Base-by-base conservation (phyloP, 495 filamentous ascomycete genomes). In the Lepraria neglecta region DNA sequence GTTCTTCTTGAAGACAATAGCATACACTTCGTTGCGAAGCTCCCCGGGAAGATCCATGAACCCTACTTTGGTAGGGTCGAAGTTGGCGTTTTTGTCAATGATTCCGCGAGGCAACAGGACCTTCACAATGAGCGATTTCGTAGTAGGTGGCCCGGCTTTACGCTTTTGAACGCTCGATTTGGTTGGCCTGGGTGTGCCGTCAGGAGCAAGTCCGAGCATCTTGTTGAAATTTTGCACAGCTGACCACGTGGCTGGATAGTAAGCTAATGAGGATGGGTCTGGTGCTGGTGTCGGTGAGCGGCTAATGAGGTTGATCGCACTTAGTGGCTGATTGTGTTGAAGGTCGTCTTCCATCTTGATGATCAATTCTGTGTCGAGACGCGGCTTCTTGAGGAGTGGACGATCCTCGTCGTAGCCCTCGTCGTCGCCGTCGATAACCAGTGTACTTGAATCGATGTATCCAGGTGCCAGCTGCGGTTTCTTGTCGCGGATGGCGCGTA, bases 21-120 rank as follows among this genome's bases (percentile, higher is more conserved):
- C 45, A 59, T 77, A 77, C 19, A 76, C 62, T 17, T 69, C 64
- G 51, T 75, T 71, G 6, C 75, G 73, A 15, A 77, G 59, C 57
- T 77, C 75, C 4, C 66, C 48, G 2, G 74, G 72, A 4, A 76
- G 64, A 53, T 68, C 61, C 40, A 69, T 64, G 60, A 75, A 74
- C 4, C 73, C 72, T 17, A 19, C 61, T 45, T 58, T 67, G 43
- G n/a, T 58, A 27, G 24, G 42, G 31, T 69, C 62, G 27, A 27
- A 61, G 44, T 44, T 31, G 3, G 14, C 17, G 15, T 65, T 55
- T 19, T 56, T 55, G 24, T 50, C 55, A 40, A 33, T 53, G 27
- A 10, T 21, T 19, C 33, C 35, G 15, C 3, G 6, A 14, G 47
- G 56, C 27, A 21, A 38, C 11, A 21, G 33, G 43, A 59, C 31